Base-by-base conservation (phyloP, 2,329 filamentous ascomycete species). In the Neofusicoccum cordaticola region DNA sequence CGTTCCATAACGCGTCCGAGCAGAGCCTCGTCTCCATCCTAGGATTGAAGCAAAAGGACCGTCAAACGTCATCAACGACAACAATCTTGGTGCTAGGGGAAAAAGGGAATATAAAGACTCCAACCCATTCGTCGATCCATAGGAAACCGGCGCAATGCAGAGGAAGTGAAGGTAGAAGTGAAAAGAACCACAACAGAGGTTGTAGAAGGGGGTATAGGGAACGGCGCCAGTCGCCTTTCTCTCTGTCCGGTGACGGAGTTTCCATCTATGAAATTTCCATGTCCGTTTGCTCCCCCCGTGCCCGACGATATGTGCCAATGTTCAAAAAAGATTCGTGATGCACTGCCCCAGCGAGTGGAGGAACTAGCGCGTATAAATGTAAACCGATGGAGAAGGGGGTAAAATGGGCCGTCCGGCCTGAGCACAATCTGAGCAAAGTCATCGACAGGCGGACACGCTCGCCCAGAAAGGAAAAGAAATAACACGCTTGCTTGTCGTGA, bases 401-500 rank as follows among this genome's bases (percentile, higher is more conserved):
- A 31, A 45, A 47, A 22, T 15, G 31, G 42, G 34, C 41, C 42
- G 9, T 11, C 19, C 2, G 42, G 56, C 31, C 56, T 47, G 42
- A 60, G 56, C 41, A 60, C 56, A 60, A 60, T 60, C 56, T 60
- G 56, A 60, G 42, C 39, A 12, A 47, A 47, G 31, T 60, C 56
- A 60, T 60, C 56, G 39, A 60, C 56, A 60, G 56, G 56, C 56
- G 56, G 47, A 60, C 56, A 37, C 27, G n/a, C 44, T 60, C 56
- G 56, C 56, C 56, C 12, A 34, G 11, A 13, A 60, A 60, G n/a
- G 50, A 53, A 63, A 51, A 56, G 27, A 53, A 63, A 63, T 37
- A 63, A 56, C 61, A 63, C 61, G 61, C 61, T 63, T 53, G 61
- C 61, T 63, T 56, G 41, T 63, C 61, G 61, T 63, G 61, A 63